Conservation (phyloP, 306 rosid genomes). For the Adenanthera pavonina region DNA sequence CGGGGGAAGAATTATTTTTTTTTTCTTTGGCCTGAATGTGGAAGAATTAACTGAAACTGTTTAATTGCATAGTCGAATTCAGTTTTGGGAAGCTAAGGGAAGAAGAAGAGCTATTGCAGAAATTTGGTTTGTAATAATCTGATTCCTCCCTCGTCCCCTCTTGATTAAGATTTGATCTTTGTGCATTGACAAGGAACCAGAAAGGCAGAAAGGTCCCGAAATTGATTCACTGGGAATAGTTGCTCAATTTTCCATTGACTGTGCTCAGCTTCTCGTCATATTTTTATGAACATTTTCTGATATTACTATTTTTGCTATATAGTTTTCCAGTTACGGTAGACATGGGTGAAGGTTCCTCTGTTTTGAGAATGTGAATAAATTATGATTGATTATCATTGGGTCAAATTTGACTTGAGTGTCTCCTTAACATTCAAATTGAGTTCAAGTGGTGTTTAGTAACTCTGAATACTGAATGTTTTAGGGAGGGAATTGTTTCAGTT, state of each 20-base stretch:
- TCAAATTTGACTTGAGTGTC: constrained; percentile 4
- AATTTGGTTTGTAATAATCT: constrained; percentile 10
- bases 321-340: neutral
- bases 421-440: constrained; percentile 34
- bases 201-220: constrained; percentile 12
- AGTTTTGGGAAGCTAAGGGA: neutral
- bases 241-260: neutral
- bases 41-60: neutral
- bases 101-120: neutral
- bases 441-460: neutral
- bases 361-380: neutral
- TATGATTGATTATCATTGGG: neutral
- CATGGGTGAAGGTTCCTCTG: neutral
- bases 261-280: constrained; percentile 1
- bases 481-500: neutral
- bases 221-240: constrained; percentile 38
- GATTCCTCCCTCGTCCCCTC: neutral
- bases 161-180: constrained; percentile 27
- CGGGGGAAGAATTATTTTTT: too few species aligned
- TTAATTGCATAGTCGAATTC: neutral
- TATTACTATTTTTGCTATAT: neutral
- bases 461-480: neutral
- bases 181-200: constrained; percentile 32
- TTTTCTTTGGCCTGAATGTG: too few species aligned
- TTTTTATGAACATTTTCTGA: neutral